phyloP scores from a whole-genome alignment of 1,284 basidiomycete genomes.

The Chalciporus sp. region DNA sequence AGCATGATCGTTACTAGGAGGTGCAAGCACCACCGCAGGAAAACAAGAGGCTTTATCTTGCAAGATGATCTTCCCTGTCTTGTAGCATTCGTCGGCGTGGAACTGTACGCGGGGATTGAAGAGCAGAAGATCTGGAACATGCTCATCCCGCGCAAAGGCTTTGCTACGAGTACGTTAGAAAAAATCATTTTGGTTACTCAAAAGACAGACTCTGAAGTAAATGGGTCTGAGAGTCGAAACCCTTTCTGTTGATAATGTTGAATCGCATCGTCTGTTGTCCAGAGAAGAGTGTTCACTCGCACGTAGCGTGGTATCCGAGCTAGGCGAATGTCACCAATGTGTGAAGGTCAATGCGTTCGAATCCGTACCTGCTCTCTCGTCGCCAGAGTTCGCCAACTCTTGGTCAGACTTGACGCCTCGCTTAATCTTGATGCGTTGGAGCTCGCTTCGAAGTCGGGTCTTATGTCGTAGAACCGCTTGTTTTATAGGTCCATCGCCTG shows the following conservation, averaged over 20 bases:
- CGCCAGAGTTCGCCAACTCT: constrained; percentile 66
- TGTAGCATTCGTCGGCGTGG: constrained; percentile 64
- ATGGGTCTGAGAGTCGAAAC: constrained; percentile 52
- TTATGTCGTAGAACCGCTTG: constrained; percentile 83
- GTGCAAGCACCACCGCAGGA: constrained; percentile 80
- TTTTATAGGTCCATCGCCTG: constrained; percentile 85
- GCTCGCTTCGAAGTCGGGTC: constrained; percentile 84
- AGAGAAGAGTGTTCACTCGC: constrained; percentile 79
- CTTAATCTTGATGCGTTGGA: constrained; percentile 84
- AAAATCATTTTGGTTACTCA: neutral
- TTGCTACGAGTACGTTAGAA: constrained; percentile 40
- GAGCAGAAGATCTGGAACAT: constrained; percentile 79
- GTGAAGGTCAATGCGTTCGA: neutral
- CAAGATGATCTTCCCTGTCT: constrained; percentile 81
- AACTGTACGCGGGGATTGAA: constrained; percentile 72
- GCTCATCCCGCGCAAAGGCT: constrained; percentile 71
- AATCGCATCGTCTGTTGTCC: constrained; percentile 63
- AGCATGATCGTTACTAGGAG: constrained; percentile 50
- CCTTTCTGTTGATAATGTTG: constrained; percentile 55
- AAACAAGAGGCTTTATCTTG: constrained; percentile 99
- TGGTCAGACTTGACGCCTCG: constrained; percentile 65
- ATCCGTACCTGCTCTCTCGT: constrained; percentile 61
- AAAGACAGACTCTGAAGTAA: constrained; percentile 49
- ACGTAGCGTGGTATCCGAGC: constrained; percentile 82
- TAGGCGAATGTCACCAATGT: constrained; percentile 31